These are phyloP conservation scores for Oleoguttula mirabilis DNA, from an alignment of 495 filamentous ascomycete species.

Conservation along the genomic window DNA sequence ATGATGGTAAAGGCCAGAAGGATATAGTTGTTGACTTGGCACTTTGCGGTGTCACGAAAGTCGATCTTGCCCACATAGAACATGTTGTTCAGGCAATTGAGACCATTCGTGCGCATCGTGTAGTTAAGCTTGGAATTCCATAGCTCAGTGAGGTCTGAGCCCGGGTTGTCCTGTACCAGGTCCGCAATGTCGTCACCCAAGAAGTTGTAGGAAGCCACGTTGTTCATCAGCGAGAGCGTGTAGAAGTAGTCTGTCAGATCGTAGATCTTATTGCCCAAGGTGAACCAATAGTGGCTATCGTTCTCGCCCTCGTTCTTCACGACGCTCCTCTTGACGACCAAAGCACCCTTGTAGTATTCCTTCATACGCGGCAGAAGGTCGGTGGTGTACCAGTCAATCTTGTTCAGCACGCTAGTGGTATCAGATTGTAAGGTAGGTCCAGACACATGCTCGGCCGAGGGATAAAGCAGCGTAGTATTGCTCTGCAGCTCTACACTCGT, in stretches of 20 bases:
- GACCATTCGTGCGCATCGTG: constrained; percentile 40
- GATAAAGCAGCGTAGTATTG: constrained; percentile 49
- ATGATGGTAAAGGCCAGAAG: constrained; percentile 75
- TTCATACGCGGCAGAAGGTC: constrained; percentile 68
- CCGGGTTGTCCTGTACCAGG: constrained; percentile 61
- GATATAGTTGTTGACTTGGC: constrained; percentile 86
- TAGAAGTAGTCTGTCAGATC: constrained; percentile 87
- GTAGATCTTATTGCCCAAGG: constrained; percentile 61
- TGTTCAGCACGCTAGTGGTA: constrained; percentile 40
- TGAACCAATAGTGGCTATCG: constrained; percentile 63
- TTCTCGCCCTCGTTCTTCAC: constrained; percentile 55
- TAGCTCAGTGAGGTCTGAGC: constrained; percentile 57
- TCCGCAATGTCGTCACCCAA: constrained; percentile 51
- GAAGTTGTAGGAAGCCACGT: constrained; percentile 47
- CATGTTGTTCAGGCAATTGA: constrained; percentile 68
- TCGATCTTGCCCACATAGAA: constrained; percentile 79
- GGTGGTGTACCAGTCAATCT: constrained; percentile 62
- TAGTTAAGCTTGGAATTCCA: constrained; percentile 42
- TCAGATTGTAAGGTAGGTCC: constrained; percentile 45
- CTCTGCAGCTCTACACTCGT: constrained; percentile 39
- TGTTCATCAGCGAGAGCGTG: constrained; percentile 44
- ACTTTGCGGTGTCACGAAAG: constrained; percentile 63
- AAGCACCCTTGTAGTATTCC: constrained; percentile 72
- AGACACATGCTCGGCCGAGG: constrained; percentile 51
- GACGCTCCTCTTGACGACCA: constrained; percentile 49